These are phyloP conservation scores for Penicillium daleae DNA, from an alignment of 495 filamentous ascomycete species.

Conservation along the genomic window DNA sequence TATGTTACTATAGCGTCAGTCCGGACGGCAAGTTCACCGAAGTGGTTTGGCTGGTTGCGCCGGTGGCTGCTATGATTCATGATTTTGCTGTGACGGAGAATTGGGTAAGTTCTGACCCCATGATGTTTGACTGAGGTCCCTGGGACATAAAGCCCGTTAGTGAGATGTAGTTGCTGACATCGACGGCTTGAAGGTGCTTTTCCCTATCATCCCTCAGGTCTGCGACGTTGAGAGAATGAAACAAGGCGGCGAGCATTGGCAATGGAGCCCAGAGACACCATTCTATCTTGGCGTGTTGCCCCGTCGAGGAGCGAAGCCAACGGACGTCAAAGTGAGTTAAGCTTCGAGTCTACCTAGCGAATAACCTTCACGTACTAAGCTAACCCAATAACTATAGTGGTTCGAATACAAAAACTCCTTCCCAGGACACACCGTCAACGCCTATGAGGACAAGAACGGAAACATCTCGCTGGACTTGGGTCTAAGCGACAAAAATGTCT, in stretches of 20 bases:
- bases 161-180: not conserved
- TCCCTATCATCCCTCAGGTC: conserved; percentile 56
- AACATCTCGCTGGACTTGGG: conserved; percentile 57
- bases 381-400: conserved; percentile 12
- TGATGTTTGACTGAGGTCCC: too few species aligned
- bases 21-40: conserved; percentile 46
- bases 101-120: conserved; percentile 28
- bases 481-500: conserved; percentile 59
- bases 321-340: conserved; percentile 50
- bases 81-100: conserved; percentile 57
- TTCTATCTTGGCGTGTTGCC: conserved; percentile 56
- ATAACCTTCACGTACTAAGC: not conserved
- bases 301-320: conserved; percentile 47
- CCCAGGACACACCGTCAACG: conserved; percentile 54
- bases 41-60: conserved; percentile 53
- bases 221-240: conserved; percentile 55
- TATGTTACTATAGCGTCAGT: conserved; percentile 52
- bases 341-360: not conserved
- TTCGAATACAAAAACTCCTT: conserved; percentile 34
- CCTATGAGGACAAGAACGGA: conserved; percentile 53
- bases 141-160: too few species aligned
- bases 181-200: conserved; percentile 35
- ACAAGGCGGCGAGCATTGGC: conserved; percentile 58
- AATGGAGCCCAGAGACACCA: conserved; percentile 57
- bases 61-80: conserved; percentile 61